Conservation (phyloP, 441 rosid species). For the Arabidopsis lyrata region DNA sequence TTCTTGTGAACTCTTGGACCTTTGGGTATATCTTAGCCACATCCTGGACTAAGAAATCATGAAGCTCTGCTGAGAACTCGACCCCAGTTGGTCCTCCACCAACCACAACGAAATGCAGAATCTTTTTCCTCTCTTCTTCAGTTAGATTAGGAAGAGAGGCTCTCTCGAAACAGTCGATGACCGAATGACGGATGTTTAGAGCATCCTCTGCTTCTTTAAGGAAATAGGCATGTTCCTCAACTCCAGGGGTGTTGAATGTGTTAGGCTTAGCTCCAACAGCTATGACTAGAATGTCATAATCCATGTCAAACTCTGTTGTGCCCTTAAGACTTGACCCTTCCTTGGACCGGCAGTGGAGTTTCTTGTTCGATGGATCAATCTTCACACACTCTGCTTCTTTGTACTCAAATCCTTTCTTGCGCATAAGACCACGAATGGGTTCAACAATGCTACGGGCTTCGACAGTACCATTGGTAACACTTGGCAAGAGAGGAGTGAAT, state of each 20-base stretch:
- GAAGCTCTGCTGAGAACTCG: constrained; percentile 75
- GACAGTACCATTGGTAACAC: constrained; percentile 70
- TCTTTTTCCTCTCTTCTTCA: constrained; percentile 64
- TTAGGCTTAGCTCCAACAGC: constrained; percentile 67
- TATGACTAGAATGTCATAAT: constrained; percentile 63
- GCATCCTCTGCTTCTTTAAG: constrained; percentile 74
- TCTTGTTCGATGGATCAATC: constrained; percentile 57
- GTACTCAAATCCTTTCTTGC: constrained; percentile 56
- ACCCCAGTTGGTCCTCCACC: constrained; percentile 84
- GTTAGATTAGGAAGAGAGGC: constrained; percentile 61
- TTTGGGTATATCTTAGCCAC: constrained; percentile 59
- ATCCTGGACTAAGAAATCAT: constrained; percentile 64
- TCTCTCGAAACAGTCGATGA: constrained; percentile 69
- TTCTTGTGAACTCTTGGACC: constrained; percentile 50
- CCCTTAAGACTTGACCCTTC: constrained; percentile 48
- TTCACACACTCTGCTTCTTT: constrained; percentile 64
- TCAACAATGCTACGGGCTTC: constrained; percentile 79
- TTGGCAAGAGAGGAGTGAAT: constrained; percentile 69
- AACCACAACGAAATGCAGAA: constrained; percentile 69
- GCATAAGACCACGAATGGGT: constrained; percentile 61
- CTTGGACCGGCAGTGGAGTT: constrained; percentile 53
- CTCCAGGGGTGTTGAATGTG: constrained; percentile 76
- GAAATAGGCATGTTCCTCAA: constrained; percentile 62
- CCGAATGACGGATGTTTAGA: constrained; percentile 55
- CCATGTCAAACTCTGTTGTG: constrained; percentile 57